These are phyloP conservation scores for Penicillium manginii DNA, from an alignment of 495 filamentous ascomycete species.

Conservation along the genomic window DNA sequence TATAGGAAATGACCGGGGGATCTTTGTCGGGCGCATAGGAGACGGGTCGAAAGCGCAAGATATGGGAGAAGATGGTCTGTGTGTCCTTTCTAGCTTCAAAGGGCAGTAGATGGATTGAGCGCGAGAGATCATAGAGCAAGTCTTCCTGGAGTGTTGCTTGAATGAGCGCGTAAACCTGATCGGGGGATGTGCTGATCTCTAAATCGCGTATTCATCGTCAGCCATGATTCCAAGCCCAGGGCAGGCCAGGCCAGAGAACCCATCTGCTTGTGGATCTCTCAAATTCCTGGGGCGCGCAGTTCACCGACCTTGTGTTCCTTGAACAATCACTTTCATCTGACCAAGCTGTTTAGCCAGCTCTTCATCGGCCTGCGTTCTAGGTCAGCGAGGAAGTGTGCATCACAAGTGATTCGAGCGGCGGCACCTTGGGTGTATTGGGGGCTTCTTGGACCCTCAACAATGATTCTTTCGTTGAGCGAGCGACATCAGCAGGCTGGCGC, in stretches of 20 bases:
- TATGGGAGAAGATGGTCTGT: conserved; percentile 86
- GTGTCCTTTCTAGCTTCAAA: conserved; percentile 94
- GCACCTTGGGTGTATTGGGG: conserved; percentile 45
- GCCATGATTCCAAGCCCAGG: conserved; percentile 14
- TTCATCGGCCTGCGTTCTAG: conserved; percentile 61
- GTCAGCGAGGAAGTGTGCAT: background rate
- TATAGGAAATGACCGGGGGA: conserved; percentile 80
- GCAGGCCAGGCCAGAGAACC: background rate
- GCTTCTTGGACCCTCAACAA: conserved; percentile 52
- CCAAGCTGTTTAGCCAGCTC: conserved; percentile 75
- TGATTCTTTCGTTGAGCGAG: conserved; percentile 60
- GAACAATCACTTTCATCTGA: conserved; percentile 82
- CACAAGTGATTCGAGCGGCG: conserved; percentile 49
- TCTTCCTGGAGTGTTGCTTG: conserved; percentile 83
- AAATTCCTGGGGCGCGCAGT: background rate
- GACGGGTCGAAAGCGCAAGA: conserved; percentile 76
- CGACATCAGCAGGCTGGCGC: conserved; percentile 59
- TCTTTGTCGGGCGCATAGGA: conserved; percentile 56
- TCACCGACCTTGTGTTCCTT: conserved; percentile 75
- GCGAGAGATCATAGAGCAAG: conserved; percentile 79
- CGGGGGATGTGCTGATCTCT: conserved; percentile 86
- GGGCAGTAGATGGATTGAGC: conserved; percentile 76
- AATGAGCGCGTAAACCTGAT: conserved; percentile 81
- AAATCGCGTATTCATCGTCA: conserved; percentile 9
- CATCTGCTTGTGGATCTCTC: background rate